Percentiles rank a stretch among this genome's conserved stretches.
These are phyloP conservation scores for Polyplosphaeria fusca DNA, from an alignment of 495 filamentous ascomycete species.

Conservation along the genomic window DNA sequence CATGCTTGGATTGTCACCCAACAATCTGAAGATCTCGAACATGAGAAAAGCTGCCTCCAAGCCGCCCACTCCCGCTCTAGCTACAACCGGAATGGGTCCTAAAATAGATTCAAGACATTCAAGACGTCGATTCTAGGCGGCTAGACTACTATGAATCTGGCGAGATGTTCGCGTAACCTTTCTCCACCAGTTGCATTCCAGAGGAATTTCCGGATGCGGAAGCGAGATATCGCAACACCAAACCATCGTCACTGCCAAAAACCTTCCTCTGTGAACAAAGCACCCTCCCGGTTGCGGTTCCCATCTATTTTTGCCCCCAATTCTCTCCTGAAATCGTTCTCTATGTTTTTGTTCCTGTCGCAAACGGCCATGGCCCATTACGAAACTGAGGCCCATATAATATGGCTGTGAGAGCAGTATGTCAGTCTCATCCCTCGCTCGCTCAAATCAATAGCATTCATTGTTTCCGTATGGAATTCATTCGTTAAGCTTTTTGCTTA, in stretches of 20 bases:
- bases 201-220: constrained; percentile 9
- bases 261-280: constrained; percentile 11
- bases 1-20: no score
- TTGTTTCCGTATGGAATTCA: constrained; percentile 10
- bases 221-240: background rate
- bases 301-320: background rate
- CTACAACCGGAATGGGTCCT: no score
- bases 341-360: background rate
- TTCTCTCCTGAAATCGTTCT: background rate
- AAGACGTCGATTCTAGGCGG: no score
- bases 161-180: no score
- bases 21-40: no score
- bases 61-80: no score
- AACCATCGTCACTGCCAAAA: background rate
- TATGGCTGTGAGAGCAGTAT: no score
- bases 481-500: constrained; percentile 1
- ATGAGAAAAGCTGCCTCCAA: no score
- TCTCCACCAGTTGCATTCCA: no score
- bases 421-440: background rate
- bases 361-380: constrained; percentile 27
- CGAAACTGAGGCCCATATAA: no score
- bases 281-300: constrained; percentile 6
- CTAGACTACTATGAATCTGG: no score
- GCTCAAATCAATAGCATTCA: background rate
- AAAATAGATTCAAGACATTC: no score